Evolutionary conservation across 345 rosid species (phyloP).

Genomic region (Melastoma malabathricum): DNA sequence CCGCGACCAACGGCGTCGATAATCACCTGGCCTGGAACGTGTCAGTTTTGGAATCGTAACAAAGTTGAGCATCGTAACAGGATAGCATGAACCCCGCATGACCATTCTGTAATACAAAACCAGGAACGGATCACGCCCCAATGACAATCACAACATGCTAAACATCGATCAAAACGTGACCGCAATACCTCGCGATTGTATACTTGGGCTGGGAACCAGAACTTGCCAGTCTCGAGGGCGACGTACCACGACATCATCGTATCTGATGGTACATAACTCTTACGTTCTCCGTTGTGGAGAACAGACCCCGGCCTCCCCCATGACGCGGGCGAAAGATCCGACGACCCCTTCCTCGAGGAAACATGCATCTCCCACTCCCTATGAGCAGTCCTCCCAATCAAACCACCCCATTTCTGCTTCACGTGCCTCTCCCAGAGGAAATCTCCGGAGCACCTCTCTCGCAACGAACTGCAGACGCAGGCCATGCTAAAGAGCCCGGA

Average conservation of each 20-base stretch:
- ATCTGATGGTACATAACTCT: slow-evolving; percentile 29
- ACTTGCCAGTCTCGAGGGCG: slow-evolving; percentile 63
- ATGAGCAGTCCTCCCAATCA: slow-evolving; percentile 55
- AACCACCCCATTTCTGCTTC: slow-evolving; percentile 56
- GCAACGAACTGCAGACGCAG: slow-evolving; percentile 43
- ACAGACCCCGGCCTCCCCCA: slow-evolving; percentile 9
- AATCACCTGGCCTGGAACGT: slow-evolving; percentile 31
- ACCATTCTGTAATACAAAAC: slow-evolving; percentile 25
- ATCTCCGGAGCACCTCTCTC: slow-evolving; percentile 55
- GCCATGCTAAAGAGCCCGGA: slow-evolving; percentile 58
- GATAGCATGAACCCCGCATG: slow-evolving; percentile 30
- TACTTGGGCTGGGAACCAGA: slow-evolving; percentile 89
- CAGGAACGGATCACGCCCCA: slow-evolving; percentile 12
- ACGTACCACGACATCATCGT: slow-evolving; percentile 66
- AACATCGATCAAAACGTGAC: background rate
- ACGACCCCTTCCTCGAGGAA: slow-evolving; percentile 20
- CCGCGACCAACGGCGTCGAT: background rate
- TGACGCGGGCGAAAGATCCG: slow-evolving; percentile 13
- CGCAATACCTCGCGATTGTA: slow-evolving; percentile 74
- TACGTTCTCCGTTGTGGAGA: slow-evolving; percentile 4
- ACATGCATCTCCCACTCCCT: slow-evolving; percentile 47
- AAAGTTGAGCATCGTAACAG: slow-evolving; percentile 32
- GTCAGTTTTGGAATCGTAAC: slow-evolving; percentile 25
- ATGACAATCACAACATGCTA: slow-evolving; percentile 1
- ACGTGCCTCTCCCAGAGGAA: slow-evolving; percentile 65